Evolutionary conservation across 768 basidiomycete species (phyloP).

Genomic region (Boletus sp.): DNA sequence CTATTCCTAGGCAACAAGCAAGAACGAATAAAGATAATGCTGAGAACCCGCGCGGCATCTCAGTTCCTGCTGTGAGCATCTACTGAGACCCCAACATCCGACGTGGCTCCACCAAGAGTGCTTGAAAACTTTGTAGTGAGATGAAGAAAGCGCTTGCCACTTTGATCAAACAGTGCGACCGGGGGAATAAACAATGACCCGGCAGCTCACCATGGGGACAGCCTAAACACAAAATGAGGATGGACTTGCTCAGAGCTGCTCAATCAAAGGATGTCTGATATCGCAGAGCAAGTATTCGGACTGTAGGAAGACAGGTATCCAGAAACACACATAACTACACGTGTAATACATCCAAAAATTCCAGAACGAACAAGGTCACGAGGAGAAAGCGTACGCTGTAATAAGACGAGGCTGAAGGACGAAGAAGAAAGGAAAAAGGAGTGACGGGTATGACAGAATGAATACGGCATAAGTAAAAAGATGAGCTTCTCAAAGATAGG

Average conservation of each 20-base stretch:
- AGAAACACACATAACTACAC: conserved; percentile 38
- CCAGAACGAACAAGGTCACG: conserved; percentile 30
- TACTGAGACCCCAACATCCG: conserved; percentile 22
- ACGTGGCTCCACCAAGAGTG: not conserved
- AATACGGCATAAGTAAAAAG: conserved; percentile 35
- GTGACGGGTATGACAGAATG: conserved; percentile 31
- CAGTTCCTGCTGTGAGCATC: conserved; percentile 3
- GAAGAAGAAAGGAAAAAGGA: conserved; percentile 19
- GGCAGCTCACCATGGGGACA: not conserved
- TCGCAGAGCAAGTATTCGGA: conserved; percentile 11
- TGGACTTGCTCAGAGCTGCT: not conserved
- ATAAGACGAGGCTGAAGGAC: conserved; percentile 12
- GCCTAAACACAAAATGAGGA: not conserved
- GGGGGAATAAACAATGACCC: not conserved
- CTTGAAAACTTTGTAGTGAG: not conserved
- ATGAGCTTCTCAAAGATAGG: conserved; percentile 17
- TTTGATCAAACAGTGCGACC: not conserved
- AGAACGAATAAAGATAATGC: conserved; percentile 6
- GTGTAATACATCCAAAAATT: conserved; percentile 34
- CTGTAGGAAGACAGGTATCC: conserved; percentile 34
- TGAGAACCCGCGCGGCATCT: conserved; percentile 21
- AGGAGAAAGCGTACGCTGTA: conserved; percentile 15
- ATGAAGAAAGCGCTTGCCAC: not conserved
- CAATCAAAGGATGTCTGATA: conserved; percentile 1
- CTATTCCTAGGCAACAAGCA: conserved; percentile 7